Evolutionary conservation across 306 rosid genomes (phyloP).

Genomic region (Oxytropis ochrocephala): DNA sequence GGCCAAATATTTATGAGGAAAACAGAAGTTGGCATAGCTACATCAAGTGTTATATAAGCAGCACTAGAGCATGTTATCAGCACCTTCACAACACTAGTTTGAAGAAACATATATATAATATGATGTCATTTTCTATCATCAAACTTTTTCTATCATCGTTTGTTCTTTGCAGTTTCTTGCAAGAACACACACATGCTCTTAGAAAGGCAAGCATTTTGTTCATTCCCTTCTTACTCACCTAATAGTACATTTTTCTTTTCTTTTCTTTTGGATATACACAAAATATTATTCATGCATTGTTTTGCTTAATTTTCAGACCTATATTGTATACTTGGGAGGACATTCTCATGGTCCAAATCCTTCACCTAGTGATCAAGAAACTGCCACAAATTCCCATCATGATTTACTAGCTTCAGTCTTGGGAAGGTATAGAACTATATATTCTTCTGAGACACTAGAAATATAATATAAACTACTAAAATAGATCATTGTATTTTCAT

Average conservation of each 20-base stretch:
- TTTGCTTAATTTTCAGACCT: too few species aligned
- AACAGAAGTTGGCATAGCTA: too few species aligned
- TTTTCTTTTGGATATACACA: background rate
- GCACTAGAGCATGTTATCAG: too few species aligned
- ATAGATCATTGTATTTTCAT: too few species aligned
- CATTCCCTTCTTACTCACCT: background rate
- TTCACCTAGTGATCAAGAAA: slow-evolving; percentile 2
- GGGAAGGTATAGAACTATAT: slow-evolving; percentile 17
- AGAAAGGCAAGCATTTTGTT: background rate
- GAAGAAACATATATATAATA: too few species aligned
- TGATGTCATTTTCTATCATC: background rate
- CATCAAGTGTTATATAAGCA: too few species aligned
- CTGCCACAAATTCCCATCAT: slow-evolving; percentile 26
- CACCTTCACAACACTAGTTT: background rate
- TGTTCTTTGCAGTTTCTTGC: background rate
- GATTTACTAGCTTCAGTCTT: slow-evolving; percentile 21
- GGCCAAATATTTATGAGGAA: too few species aligned
- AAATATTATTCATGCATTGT: too few species aligned
- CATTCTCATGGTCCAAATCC: slow-evolving; percentile 29
- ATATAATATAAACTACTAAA: too few species aligned
- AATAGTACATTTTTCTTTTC: background rate
- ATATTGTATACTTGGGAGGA: slow-evolving; percentile 29
- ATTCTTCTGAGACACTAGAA: background rate
- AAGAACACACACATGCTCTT: background rate
- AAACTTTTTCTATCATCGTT: background rate